These are phyloP conservation scores for Fusarium mangiferae DNA, from an alignment of 2,329 filamentous ascomycete species.

Conservation along the genomic window DNA sequence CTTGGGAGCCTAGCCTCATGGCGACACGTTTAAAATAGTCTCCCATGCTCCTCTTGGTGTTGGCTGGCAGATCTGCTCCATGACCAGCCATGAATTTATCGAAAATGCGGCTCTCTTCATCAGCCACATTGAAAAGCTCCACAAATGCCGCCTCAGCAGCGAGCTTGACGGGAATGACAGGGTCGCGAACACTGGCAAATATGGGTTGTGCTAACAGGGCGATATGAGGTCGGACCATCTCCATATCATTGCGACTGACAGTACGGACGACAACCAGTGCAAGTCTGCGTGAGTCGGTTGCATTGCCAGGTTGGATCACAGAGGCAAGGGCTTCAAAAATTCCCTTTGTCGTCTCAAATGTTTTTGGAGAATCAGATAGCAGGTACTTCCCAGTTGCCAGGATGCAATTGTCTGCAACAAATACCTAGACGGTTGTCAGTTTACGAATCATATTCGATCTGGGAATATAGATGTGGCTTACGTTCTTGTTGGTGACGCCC, in stretches of 20 bases:
- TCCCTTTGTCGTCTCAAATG: conserved; percentile 80
- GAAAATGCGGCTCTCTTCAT: conserved; percentile 86
- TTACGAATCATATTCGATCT: not conserved
- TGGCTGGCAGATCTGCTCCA: conserved; percentile 72
- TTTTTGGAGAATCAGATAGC: conserved; percentile 73
- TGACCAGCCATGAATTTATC: conserved; percentile 86
- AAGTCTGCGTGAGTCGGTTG: conserved; percentile 85
- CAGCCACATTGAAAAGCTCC: conserved; percentile 87
- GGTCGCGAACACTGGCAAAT: conserved; percentile 89
- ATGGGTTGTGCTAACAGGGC: conserved; percentile 82
- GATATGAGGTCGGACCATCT: conserved; percentile 84
- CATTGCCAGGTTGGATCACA: conserved; percentile 79
- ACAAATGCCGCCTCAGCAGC: conserved; percentile 95
- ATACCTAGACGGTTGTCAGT: conserved; percentile 62
- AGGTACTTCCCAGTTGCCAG: conserved; percentile 92
- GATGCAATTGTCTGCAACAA: conserved; percentile 87
- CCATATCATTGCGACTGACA: conserved; percentile 79
- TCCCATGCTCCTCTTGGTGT: conserved; percentile 86
- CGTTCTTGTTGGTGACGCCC: conserved; percentile 80
- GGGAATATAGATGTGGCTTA: conserved; percentile 56
- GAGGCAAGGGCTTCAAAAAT: conserved; percentile 82
- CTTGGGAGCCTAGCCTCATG: conserved; percentile 83
- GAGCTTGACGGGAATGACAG: conserved; percentile 93
- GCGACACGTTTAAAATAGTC: conserved; percentile 98
- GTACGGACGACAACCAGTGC: conserved; percentile 90